Percentiles rank a stretch among this genome's conserved stretches.
phyloP scores from a whole-genome alignment of 2,329 filamentous ascomycete species.

The Cryoendolithus antarcticus region DNA sequence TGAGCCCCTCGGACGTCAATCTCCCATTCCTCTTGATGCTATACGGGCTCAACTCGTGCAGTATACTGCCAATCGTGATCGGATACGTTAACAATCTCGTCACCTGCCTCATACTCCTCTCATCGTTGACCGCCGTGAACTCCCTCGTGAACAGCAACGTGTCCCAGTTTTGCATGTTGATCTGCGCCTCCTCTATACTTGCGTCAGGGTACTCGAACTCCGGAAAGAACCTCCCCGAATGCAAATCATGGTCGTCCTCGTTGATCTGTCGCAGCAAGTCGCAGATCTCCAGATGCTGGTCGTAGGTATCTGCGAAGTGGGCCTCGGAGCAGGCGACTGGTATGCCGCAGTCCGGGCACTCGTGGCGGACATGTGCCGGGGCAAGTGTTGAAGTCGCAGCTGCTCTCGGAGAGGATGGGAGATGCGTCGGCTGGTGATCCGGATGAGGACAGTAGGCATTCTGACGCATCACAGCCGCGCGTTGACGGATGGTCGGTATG shows the following conservation, averaged over 20 bases:
- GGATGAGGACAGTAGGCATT: constrained; percentile 91
- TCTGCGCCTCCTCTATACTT: constrained; percentile 81
- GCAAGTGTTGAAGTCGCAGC: constrained; percentile 28
- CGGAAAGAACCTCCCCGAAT: constrained; percentile 79
- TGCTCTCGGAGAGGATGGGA: constrained; percentile 44
- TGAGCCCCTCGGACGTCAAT: constrained; percentile 76
- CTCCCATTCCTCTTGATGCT: constrained; percentile 61
- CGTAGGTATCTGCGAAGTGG: constrained; percentile 94
- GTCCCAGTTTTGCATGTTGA: constrained; percentile 99
- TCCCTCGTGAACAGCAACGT: constrained; percentile 88
- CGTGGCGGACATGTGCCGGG: constrained; percentile 81
- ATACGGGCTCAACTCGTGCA: constrained; percentile 93
- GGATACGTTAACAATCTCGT: constrained; percentile 91
- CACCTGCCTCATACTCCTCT: constrained; percentile 81
- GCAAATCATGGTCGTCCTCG: constrained; percentile 91
- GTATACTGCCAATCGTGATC: constrained; percentile 74
- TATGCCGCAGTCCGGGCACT: constrained; percentile 91
- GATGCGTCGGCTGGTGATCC: constrained; percentile 63
- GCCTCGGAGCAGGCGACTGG: constrained; percentile 88
- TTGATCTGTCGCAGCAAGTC: constrained; percentile 88
- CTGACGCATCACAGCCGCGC: constrained; percentile 82
- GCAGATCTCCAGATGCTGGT: constrained; percentile 82
- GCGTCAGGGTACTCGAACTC: constrained; percentile 85
- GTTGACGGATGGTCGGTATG: constrained; percentile 71
- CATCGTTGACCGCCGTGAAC: constrained; percentile 81